Conservation (phyloP, 2,329 filamentous ascomycete species). For the Pseudogymnoascus sp. region DNA sequence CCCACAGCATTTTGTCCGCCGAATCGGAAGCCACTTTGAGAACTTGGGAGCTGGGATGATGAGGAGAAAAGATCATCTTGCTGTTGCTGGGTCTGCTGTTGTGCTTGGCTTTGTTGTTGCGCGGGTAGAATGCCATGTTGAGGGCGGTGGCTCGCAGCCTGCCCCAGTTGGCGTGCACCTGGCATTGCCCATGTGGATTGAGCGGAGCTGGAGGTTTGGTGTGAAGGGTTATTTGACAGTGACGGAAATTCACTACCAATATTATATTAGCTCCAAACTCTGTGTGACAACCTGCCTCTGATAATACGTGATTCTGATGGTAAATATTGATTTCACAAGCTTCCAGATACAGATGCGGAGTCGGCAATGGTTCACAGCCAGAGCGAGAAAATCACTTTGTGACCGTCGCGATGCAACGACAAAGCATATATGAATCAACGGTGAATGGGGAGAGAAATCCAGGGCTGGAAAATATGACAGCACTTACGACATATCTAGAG, state of each 20-base stretch:
- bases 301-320: background rate
- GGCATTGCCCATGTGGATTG: constrained; percentile 27
- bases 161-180: constrained; percentile 23
- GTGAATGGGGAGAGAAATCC: background rate
- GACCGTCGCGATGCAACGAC: background rate
- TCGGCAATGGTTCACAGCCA: background rate
- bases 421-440: background rate
- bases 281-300: background rate
- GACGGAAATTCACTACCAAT: constrained; percentile 53
- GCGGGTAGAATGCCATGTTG: constrained; percentile 20
- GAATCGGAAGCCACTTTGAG: constrained; percentile 26
- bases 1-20: constrained; percentile 26
- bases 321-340: background rate
- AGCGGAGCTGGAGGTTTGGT: constrained; percentile 21
- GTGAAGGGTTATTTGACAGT: constrained; percentile 49
- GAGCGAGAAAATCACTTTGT: background rate
- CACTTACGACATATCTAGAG: constrained; percentile 58
- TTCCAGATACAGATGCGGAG: background rate
- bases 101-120: constrained; percentile 23
- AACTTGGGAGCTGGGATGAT: constrained; percentile 25
- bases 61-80: constrained; percentile 29
- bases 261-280: background rate
- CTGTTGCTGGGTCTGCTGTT: constrained; percentile 26
- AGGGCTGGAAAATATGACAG: constrained; percentile 17
- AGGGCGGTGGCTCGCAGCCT: constrained; percentile 22